Evolutionary conservation across 2,329 filamentous ascomycete genomes (phyloP), one percentile per base, ranked within the genome.

Genomic region (Paecilomyces niveus): DNA sequence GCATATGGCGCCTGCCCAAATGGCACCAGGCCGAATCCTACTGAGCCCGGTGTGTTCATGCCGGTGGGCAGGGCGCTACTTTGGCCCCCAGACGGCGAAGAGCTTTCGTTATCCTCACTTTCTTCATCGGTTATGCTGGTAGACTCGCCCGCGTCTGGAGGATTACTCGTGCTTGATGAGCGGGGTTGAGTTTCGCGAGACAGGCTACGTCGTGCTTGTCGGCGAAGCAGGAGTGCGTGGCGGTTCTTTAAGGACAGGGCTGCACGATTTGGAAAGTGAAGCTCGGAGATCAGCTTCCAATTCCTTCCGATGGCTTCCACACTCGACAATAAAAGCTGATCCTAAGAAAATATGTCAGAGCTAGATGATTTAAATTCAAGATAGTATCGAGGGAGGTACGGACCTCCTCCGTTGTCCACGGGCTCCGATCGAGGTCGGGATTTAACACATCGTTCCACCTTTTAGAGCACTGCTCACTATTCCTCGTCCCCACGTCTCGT

Each of bases 391-490:
- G n/a, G 35, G 13, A 22, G 50, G n/a, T 49, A 29, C 50, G 3
- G 13, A 52, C 50, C 50, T 61, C 59, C 1, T 61, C 59, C 15
- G 33, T 45, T 9, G 59, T 61, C 59, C 59, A 61, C 21, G 59
- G 59, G 22, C 59, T 61, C 24, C 59, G 59, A 24, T 59, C 50
- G 15, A 61, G 58, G 18, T 45, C 55, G 5, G 59, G 59, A 54
- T 61, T 57, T 11, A 61, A 54, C 11, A 59, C 59, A 24, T 61
- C 59, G 33, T 61, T 61, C 59, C 59, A 61, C 6, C 59, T 57
- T 53, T 61, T 61, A 31, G 59, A 61, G 55, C 59, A 61, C 53
- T 61, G 59, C 53, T 61, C 57, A 11, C 59, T 57, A 59, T 61
- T 61, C 45, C 59, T 53, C 22, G 59, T 61, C 8, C 53, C 57